These are phyloP conservation scores for Graphium sp. DNA, from an alignment of 2,329 filamentous ascomycete genomes.

Conservation along the genomic window DNA sequence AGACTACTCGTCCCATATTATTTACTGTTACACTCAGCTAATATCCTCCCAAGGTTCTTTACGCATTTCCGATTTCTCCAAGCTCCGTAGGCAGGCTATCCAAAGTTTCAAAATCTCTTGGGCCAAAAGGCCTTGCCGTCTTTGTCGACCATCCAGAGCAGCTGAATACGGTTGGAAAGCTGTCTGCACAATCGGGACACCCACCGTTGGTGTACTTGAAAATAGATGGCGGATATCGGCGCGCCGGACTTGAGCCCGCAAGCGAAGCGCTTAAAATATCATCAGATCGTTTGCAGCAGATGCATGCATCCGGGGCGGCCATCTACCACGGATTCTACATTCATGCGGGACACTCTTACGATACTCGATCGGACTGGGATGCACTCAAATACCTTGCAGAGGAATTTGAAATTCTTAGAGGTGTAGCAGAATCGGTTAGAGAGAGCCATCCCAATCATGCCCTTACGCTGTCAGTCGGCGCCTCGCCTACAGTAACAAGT, in stretches of 20 bases:
- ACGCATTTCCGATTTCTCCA: conserved; percentile 52
- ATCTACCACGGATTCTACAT: conserved; percentile 50
- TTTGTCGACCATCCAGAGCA: conserved; percentile 56
- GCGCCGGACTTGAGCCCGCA: conserved; percentile 46
- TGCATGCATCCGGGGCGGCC: conserved; percentile 18
- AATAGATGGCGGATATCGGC: conserved; percentile 55
- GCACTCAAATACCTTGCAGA: conserved; percentile 40
- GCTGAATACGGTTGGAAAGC: conserved; percentile 26
- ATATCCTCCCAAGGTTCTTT: conserved; percentile 36
- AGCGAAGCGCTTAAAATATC: conserved; percentile 27
- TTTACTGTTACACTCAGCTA: neutral
- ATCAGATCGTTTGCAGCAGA: conserved; percentile 24
- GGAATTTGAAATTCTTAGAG: conserved; percentile 39
- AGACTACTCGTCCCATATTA: conserved; percentile 8
- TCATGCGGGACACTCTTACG: conserved; percentile 60
- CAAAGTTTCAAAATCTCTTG: conserved; percentile 34
- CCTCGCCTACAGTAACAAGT: conserved; percentile 56
- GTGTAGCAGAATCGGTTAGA: conserved; percentile 22
- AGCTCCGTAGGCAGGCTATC: conserved; percentile 44
- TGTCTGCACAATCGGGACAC: conserved; percentile 22
- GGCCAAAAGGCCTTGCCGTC: conserved; percentile 38
- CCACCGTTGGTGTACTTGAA: conserved; percentile 49
- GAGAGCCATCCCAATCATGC: conserved; percentile 11
- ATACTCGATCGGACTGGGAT: conserved; percentile 29
- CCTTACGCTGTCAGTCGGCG: conserved; percentile 52